Evolutionary conservation across 495 filamentous ascomycete species (phyloP), one percentile per base, ranked within the genome.

Genomic region (Penicillium manginii): DNA sequence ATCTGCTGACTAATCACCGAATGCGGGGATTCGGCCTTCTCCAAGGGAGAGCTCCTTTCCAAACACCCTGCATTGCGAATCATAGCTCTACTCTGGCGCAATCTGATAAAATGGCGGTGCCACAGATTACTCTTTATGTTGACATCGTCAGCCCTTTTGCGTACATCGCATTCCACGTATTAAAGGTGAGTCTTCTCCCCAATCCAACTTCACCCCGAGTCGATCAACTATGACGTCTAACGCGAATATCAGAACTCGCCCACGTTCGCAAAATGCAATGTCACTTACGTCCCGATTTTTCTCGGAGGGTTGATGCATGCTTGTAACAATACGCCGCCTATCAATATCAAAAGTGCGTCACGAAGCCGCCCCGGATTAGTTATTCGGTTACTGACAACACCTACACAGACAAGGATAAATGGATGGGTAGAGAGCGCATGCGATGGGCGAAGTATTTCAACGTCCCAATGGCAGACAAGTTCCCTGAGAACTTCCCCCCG

Each of bases 61-160:
- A 43, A 42, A 15, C 14, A 58, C 15, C 33, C 29, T 18, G 32
- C 22, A 49, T 29, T 49, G 22, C 23, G 42, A 31, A 55, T 15
- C 15, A 47, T 14, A 47, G 8, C 11, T n/a, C 45, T 22, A 52
- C 8, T 21, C n/a, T 47, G 17, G 45, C 29, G 3, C 23, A 9
- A 57, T 31, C 19, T 49, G 2, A 37, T 37, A 37, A 14, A 37
- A 84, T 84, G 81, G 64, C 72, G 15, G 60, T 49, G n/a, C 83
- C 86, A 18, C 83, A 86, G 70, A 79, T 91, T 42, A 86, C 79
- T 0, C 76, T 90, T 43, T 91, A 86, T 65, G 58, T 90, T 33
- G 88, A 91, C 70, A 80, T 86, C 31, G 82, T 91, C 29, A 87
- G 83, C 65, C 89, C 89, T 7, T 91, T 92, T 65, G 83, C 82